Conservation (phyloP, 208 protist species). For the Leptomonas pyrrhocoris region DNA sequence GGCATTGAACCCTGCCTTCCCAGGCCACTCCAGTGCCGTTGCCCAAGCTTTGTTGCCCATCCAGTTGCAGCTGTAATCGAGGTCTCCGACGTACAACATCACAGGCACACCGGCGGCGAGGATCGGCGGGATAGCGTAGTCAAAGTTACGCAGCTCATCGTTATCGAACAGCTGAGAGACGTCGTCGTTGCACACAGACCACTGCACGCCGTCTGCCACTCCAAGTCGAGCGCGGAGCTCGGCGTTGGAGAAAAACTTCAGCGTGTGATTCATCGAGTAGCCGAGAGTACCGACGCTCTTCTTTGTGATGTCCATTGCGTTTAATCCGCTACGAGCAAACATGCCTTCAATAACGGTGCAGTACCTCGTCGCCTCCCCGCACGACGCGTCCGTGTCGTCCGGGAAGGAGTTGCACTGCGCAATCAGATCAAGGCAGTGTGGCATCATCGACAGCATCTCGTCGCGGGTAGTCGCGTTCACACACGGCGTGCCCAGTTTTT, state of each 20-base stretch:
- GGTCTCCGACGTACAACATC: conserved; percentile 92
- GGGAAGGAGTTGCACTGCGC: conserved; percentile 28
- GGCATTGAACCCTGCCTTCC: conserved; percentile 54
- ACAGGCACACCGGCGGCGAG: conserved; percentile 72
- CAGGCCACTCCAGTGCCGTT: conserved; percentile 69
- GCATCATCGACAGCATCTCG: conserved; percentile 42
- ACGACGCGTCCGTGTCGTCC: conserved; percentile 13
- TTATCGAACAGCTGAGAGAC: conserved; percentile 50
- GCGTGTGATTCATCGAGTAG: conserved; percentile 5
- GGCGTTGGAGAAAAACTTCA: background rate
- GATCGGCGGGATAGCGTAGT: conserved; percentile 61
- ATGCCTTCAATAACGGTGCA: conserved; percentile 1
- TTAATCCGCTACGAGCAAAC: conserved; percentile 63
- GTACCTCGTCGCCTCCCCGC: conserved; percentile 7
- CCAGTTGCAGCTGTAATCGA: conserved; percentile 94
- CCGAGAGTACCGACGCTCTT: conserved; percentile 36
- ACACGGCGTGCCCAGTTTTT: conserved; percentile 55
- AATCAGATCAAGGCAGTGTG: conserved; percentile 44
- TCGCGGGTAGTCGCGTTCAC: conserved; percentile 39
- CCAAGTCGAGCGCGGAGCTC: background rate
- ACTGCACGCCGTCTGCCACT: background rate
- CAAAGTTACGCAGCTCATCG: conserved; percentile 79
- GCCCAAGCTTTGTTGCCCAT: conserved; percentile 90
- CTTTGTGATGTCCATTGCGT: conserved; percentile 86
- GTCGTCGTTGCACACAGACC: conserved; percentile 51